Conservation (phyloP, 1,139 yeast species). For the Candida sanyaensis region DNA sequence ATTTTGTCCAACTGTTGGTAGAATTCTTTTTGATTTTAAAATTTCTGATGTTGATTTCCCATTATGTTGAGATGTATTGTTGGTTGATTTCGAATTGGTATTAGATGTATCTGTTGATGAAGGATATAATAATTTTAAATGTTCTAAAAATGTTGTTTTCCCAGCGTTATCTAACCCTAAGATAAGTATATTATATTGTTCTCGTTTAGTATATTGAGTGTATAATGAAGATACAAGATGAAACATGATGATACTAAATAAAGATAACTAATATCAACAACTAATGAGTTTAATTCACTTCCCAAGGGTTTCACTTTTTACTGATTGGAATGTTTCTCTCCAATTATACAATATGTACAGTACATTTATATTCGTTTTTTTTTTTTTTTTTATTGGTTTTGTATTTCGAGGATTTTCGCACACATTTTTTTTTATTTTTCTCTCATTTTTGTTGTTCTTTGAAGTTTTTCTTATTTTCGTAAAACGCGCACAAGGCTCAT, state of each 20-base stretch:
- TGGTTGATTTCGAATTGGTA: constrained; percentile 12
- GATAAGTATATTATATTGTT: constrained; percentile 63
- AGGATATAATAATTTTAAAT: constrained; percentile 42
- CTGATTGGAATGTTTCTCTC: too few relatives aligned
- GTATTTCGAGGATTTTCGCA: background rate
- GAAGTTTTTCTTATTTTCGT: too few relatives aligned
- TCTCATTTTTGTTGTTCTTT: too few relatives aligned
- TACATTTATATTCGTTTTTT: background rate
- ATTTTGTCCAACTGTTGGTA: constrained; percentile 65
- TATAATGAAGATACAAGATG: constrained; percentile 49
- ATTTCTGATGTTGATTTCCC: constrained; percentile 24
- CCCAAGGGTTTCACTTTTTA: too few relatives aligned
- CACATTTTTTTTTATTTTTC: too few relatives aligned
- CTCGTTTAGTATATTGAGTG: constrained; percentile 49
- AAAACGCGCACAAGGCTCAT: too few relatives aligned
- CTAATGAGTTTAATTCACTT: too few relatives aligned
- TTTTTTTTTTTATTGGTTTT: background rate
- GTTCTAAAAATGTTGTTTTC: constrained; percentile 64
- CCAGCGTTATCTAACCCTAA: constrained; percentile 96
- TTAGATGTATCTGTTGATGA: constrained; percentile 22
- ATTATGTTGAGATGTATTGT: constrained; percentile 2
- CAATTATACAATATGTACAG: too few relatives aligned
- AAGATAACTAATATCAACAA: background rate
- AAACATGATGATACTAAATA: constrained; percentile 32
- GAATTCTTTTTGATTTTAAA: constrained; percentile 40